Evolutionary conservation across 495 filamentous ascomycete species (phyloP).

Genomic region (Trichoderma virens): DNA sequence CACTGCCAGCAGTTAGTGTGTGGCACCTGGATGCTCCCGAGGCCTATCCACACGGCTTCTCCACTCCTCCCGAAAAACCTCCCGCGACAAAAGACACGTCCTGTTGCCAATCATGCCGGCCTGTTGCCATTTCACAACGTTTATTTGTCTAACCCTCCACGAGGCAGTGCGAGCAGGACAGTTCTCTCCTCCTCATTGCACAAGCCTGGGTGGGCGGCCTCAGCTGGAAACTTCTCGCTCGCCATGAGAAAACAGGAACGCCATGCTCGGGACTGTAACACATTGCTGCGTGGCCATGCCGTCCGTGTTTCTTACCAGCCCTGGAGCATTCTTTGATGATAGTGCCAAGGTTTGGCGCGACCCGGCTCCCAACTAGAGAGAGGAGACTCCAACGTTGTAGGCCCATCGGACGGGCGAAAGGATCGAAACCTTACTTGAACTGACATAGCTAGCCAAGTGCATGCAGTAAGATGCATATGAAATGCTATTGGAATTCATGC

Average conservation of each 20-base stretch:
- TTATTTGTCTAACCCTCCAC: conserved; percentile 6
- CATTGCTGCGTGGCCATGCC: neutral
- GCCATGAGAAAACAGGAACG: neutral
- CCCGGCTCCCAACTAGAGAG: neutral
- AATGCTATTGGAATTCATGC: no score
- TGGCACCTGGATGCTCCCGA: conserved; percentile 7
- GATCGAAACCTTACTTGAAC: no score
- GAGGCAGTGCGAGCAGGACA: neutral
- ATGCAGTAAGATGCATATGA: no score
- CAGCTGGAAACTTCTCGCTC: neutral
- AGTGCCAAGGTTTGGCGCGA: neutral
- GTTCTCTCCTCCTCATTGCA: neutral
- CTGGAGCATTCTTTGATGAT: neutral
- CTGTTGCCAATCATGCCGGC: no score
- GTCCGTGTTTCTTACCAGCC: neutral
- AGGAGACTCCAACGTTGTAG: neutral
- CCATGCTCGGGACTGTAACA: neutral
- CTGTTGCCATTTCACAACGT: neutral
- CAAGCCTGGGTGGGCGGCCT: neutral
- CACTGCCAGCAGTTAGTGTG: neutral
- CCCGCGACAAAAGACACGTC: neutral
- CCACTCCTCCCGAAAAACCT: conserved; percentile 1
- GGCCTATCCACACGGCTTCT: neutral
- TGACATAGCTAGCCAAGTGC: no score
- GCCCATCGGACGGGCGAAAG: no score